Conservation (phyloP, 78 protist species). For the Pelomyxa schiedti region DNA sequence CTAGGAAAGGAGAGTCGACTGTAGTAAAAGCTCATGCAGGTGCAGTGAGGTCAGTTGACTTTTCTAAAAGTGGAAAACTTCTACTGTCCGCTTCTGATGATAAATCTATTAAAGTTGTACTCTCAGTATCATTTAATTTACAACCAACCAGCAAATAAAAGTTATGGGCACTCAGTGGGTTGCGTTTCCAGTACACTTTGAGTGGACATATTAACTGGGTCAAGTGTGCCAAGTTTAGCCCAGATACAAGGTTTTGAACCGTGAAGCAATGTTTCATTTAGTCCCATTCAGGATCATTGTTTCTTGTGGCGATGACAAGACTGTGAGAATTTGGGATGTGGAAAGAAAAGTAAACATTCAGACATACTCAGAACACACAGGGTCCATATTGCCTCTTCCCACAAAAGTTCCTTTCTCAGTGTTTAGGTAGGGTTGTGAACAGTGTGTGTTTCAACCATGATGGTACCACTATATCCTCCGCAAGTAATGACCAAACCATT, state of each 20-base stretch:
- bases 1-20: slow-evolving; percentile 13
- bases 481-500: slow-evolving; percentile 25
- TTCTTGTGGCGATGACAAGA: slow-evolving; percentile 67
- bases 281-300: slow-evolving; percentile 17
- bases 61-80: slow-evolving; percentile 32
- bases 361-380: slow-evolving; percentile 56
- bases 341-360: slow-evolving; percentile 4
- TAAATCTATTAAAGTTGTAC: slow-evolving; percentile 58
- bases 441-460: slow-evolving; percentile 49
- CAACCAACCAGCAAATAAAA: neutral
- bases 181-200: slow-evolving; percentile 33
- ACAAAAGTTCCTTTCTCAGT: no score
- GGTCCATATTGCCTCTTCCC: no score
- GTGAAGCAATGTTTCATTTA: neutral
- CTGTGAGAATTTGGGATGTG: slow-evolving; percentile 67
- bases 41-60: slow-evolving; percentile 40
- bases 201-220: slow-evolving; percentile 83
- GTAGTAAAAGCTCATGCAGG: slow-evolving; percentile 46
- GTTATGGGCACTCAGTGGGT: slow-evolving; percentile 28
- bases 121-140: neutral
- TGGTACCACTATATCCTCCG: slow-evolving; percentile 49
- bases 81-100: slow-evolving; percentile 66
- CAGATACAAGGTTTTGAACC: slow-evolving; percentile 36
- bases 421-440: slow-evolving; percentile 20
- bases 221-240: slow-evolving; percentile 34